Conservation (phyloP, 2,329 filamentous ascomycete species). For the Aspergillus nomiae region DNA sequence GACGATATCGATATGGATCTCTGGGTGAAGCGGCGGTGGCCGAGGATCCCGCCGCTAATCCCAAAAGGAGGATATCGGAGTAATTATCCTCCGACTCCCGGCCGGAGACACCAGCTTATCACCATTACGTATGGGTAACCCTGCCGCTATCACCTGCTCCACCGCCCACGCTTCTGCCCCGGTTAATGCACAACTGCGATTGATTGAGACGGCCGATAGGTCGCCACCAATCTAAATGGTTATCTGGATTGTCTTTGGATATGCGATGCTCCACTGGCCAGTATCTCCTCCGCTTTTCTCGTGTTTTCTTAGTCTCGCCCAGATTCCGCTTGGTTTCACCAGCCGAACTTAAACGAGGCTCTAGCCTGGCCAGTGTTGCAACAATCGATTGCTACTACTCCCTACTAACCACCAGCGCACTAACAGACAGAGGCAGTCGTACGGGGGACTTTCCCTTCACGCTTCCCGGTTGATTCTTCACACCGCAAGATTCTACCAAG, state of each 20-base stretch:
- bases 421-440: not conserved
- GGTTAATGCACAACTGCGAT: conserved; percentile 11
- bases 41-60: not conserved
- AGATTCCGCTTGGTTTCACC: not conserved
- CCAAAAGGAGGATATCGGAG: not conserved
- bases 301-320: not conserved
- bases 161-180: not conserved
- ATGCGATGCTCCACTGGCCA: not conserved
- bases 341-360: not conserved
- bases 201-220: conserved; percentile 19
- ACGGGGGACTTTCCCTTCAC: not conserved
- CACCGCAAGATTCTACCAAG: not conserved
- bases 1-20: not conserved
- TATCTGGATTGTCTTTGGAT: conserved; percentile 4
- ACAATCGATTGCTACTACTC: not conserved
- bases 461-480: not conserved
- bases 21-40: not conserved
- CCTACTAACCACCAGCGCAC: not conserved
- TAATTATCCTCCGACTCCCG: conserved; percentile 2
- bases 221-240: conserved; percentile 5
- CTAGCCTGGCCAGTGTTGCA: too few relatives aligned
- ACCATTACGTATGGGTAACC: not conserved
- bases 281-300: conserved; percentile 7
- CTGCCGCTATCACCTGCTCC: not conserved
- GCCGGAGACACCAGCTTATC: conserved; percentile 6